A percentile compares a stretch with the other conserved stretches of the same genome.
phyloP scores from a whole-genome alignment of 2,329 filamentous ascomycete genomes.

The Chaetomiaceae sp. region DNA sequence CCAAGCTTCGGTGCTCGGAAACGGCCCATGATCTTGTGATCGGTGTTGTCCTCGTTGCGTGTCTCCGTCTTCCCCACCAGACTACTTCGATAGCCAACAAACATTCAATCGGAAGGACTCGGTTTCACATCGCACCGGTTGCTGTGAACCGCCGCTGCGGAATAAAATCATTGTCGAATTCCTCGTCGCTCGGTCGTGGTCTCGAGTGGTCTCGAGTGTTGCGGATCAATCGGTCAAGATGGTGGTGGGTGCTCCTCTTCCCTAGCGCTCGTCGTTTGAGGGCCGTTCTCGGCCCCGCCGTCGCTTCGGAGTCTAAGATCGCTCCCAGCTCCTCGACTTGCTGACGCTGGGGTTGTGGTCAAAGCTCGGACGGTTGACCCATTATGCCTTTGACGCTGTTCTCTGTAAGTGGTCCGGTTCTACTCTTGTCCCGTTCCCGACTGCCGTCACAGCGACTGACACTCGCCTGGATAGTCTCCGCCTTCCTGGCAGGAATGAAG shows the following conservation, averaged over 20 bases:
- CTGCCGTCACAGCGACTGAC: neutral
- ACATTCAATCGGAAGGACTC: neutral
- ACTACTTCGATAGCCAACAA: neutral
- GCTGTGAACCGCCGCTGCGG: neutral
- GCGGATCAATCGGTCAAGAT: constrained; percentile 24
- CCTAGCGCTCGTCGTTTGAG: constrained; percentile 8
- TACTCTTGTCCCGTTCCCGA: neutral
- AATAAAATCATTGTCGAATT: neutral
- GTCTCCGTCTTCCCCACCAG: neutral
- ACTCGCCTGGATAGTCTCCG: constrained; percentile 62
- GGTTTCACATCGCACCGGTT: neutral
- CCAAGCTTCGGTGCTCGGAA: constrained; percentile 9
- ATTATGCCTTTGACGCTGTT: constrained; percentile 95
- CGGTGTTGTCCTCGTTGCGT: constrained; percentile 7
- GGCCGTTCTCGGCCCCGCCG: constrained; percentile 15
- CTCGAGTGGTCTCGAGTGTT: neutral
- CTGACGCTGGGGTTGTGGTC: constrained; percentile 64
- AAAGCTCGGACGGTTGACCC: constrained; percentile 88
- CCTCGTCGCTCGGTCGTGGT: constrained; percentile 4
- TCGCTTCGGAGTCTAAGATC: constrained; percentile 37
- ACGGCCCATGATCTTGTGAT: constrained; percentile 4
- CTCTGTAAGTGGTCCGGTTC: constrained; percentile 67
- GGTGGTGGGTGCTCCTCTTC: constrained; percentile 28
- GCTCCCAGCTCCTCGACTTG: constrained; percentile 57
- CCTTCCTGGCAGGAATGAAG: constrained; percentile 94